phyloP scores from a whole-genome alignment of 805 yeast genomes.

The Candida ortonii region DNA sequence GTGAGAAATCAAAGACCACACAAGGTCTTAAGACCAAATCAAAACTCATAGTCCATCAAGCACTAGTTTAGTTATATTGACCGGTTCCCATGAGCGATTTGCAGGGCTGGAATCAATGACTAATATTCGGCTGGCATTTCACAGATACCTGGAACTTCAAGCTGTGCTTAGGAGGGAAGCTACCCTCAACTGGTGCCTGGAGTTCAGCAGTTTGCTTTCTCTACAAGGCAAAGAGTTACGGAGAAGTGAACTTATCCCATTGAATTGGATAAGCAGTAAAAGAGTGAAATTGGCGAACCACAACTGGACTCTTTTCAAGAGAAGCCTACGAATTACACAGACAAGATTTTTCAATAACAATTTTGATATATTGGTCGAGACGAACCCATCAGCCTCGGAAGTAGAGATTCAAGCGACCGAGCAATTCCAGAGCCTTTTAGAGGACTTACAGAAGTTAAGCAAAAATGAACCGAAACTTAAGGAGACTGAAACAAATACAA shows the following conservation, averaged over 20 bases:
- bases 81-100: no score
- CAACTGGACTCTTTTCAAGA: constrained; percentile 12
- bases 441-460: constrained; percentile 1
- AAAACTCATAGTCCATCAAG: no score
- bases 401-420: constrained; percentile 5
- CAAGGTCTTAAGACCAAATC: no score
- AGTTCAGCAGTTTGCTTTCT: constrained; percentile 7
- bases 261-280: constrained; percentile 3
- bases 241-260: constrained; percentile 17
- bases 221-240: constrained; percentile 4
- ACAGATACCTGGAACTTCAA: constrained; percentile 26
- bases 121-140: constrained; percentile 24
- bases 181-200: constrained; percentile 29
- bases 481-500: no score
- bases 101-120: no score
- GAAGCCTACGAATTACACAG: constrained; percentile 23
- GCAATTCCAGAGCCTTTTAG: constrained; percentile 2
- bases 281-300: constrained; percentile 7
- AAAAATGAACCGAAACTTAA: no score
- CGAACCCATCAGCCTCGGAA: constrained; percentile 1
- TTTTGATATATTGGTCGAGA: constrained; percentile 19
- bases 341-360: constrained; percentile 27
- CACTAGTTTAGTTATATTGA: no score
- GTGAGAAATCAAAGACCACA: no score
- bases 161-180: constrained; percentile 25